These are phyloP conservation scores for Leccinum pellstonianum DNA, from an alignment of 768 basidiomycete genomes.

Conservation along the genomic window DNA sequence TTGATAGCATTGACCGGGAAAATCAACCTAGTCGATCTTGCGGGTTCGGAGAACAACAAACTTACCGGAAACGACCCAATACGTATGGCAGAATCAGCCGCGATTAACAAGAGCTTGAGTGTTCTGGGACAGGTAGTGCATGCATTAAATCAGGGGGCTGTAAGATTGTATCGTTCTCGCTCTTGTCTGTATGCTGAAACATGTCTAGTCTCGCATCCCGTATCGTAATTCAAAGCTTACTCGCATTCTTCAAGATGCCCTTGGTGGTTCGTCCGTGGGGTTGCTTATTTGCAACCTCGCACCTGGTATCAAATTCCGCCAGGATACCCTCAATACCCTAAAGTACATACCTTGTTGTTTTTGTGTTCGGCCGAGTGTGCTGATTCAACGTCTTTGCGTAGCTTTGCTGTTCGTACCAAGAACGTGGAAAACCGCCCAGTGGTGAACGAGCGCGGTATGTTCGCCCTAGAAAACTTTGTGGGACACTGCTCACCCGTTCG, in stretches of 20 bases:
- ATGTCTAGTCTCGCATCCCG: conserved; percentile 67
- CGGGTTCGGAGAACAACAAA: conserved; percentile 92
- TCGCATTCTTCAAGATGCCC: conserved; percentile 84
- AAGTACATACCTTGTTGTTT: conserved; percentile 50
- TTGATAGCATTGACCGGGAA: conserved; percentile 64
- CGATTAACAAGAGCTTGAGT: conserved; percentile 88
- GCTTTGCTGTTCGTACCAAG: conserved; percentile 83
- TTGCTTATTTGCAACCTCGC: conserved; percentile 86
- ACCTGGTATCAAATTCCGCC: conserved; percentile 75
- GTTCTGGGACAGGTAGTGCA: conserved; percentile 87
- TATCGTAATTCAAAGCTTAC: conserved; percentile 91
- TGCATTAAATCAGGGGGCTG: conserved; percentile 73
- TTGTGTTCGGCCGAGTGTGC: background rate
- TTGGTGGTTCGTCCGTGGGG: conserved; percentile 78
- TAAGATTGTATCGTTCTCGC: conserved; percentile 25
- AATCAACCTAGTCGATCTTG: conserved; percentile 85
- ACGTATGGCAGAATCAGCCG: conserved; percentile 86
- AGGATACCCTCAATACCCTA: conserved; percentile 89
- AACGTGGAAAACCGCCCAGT: conserved; percentile 82
- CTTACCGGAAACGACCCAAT: conserved; percentile 82
- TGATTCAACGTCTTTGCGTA: conserved; percentile 25
- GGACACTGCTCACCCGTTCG: conserved; percentile 1
- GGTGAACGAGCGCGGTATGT: conserved; percentile 71
- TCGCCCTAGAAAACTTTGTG: background rate
- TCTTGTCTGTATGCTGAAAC: conserved; percentile 8